Percentiles rank a stretch among this genome's conserved stretches.
phyloP scores from a whole-genome alignment of 2,329 filamentous ascomycete species.

The Fusarium metavorans region DNA sequence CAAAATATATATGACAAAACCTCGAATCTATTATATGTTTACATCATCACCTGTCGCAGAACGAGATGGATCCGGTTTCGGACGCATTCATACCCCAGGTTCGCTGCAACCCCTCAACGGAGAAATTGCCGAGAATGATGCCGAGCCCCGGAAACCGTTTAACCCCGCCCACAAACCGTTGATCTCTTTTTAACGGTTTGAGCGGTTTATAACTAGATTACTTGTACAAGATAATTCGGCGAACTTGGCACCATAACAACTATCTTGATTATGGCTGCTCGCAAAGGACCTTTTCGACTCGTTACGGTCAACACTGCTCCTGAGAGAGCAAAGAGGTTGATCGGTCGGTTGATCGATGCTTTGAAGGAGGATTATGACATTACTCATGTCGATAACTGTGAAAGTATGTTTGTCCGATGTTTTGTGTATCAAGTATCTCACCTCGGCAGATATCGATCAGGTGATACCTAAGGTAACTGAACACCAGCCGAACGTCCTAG shows the following conservation, averaged over 20 bases:
- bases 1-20: background rate
- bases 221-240: background rate
- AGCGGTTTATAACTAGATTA: background rate
- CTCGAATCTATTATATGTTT: background rate
- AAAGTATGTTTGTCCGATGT: conserved; percentile 56
- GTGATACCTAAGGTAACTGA: conserved; percentile 64
- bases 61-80: background rate
- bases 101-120: background rate
- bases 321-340: conserved; percentile 71
- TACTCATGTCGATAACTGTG: conserved; percentile 70
- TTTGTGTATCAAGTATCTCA: background rate
- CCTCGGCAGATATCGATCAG: conserved; percentile 61
- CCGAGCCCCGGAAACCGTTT: background rate
- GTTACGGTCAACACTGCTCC: conserved; percentile 77
- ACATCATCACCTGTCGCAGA: background rate
- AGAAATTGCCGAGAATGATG: background rate
- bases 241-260: background rate
- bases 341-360: conserved; percentile 70
- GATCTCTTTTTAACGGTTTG: background rate
- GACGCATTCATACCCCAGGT: background rate
- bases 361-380: conserved; percentile 75
- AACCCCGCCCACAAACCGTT: background rate
- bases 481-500: conserved; percentile 46
- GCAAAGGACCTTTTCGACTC: conserved; percentile 67
- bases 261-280: background rate